phyloP scores from a whole-genome alignment of 2,329 filamentous ascomycete species.

The Botryotinia convoluta region DNA sequence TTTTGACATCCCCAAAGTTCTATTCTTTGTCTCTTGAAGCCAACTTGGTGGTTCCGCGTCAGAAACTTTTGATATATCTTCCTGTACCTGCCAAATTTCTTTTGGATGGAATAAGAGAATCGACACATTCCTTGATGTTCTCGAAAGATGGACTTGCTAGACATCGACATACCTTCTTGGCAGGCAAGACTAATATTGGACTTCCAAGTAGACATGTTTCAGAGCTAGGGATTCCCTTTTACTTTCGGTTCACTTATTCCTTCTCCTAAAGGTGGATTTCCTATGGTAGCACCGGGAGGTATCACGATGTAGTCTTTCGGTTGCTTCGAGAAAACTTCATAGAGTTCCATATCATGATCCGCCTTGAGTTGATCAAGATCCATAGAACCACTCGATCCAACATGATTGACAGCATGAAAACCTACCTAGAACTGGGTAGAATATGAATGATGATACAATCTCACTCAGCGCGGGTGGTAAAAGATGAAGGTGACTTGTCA shows the following conservation, averaged over 20 bases:
- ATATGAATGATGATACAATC: constrained; percentile 1
- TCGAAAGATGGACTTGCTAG: background rate
- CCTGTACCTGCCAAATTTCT: background rate
- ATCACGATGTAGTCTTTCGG: background rate
- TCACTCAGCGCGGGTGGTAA: background rate
- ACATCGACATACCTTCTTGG: background rate
- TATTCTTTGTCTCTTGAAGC: background rate
- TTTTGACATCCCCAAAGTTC: background rate
- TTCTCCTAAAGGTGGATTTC: background rate
- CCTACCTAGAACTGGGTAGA: background rate
- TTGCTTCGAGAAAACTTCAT: background rate
- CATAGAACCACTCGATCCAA: background rate
- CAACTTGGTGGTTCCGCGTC: background rate
- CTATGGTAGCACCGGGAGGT: background rate
- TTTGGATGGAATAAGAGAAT: background rate
- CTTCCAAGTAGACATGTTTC: background rate
- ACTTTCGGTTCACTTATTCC: too few species aligned
- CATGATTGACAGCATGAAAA: background rate
- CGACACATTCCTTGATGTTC: background rate
- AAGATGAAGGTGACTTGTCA: background rate
- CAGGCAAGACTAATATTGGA: background rate
- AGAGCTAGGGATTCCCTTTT: too few species aligned
- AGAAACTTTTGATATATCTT: background rate
- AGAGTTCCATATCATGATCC: background rate
- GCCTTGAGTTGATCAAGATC: background rate